Evolutionary conservation across 176 grass and related monocot genomes (phyloP).

Genomic region (Alloteropsis semialata): DNA sequence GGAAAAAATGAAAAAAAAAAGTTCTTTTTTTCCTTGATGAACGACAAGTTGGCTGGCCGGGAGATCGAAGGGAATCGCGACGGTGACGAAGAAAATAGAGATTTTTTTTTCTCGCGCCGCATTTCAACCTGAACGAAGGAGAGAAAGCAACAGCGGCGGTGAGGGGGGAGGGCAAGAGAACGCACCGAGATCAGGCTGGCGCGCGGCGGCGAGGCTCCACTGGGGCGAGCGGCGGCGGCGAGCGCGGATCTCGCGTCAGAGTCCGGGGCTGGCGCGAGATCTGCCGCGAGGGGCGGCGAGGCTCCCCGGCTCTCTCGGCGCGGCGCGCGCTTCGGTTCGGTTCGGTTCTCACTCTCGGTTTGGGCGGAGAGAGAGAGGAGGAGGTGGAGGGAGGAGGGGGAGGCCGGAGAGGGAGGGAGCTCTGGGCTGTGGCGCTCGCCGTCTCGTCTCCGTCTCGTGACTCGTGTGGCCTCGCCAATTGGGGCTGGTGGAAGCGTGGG

Average conservation of each 20-base stretch:
- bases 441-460: not conserved
- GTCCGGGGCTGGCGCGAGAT: conserved; percentile 27
- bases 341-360: not conserved
- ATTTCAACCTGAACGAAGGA: not conserved
- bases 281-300: not conserved
- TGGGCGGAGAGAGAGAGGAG: not conserved
- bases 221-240: not conserved
- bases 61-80: not conserved
- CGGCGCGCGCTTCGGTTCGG: not conserved
- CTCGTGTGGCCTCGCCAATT: conserved; percentile 3
- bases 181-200: conserved; percentile 27
- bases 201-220: not conserved
- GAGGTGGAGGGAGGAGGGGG: not conserved
- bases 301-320: not conserved
- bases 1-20: not conserved
- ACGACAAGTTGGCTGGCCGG: not conserved
- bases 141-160: not conserved
- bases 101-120: not conserved
- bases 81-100: not conserved
- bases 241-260: conserved; percentile 20
- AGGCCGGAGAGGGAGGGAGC: not conserved
- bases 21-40: not conserved
- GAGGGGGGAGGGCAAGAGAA: not conserved
- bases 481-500: not conserved
- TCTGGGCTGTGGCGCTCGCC: not conserved